phyloP scores from a whole-genome alignment of 2,329 filamentous ascomycete genomes.

The Epichloe sibirici region DNA sequence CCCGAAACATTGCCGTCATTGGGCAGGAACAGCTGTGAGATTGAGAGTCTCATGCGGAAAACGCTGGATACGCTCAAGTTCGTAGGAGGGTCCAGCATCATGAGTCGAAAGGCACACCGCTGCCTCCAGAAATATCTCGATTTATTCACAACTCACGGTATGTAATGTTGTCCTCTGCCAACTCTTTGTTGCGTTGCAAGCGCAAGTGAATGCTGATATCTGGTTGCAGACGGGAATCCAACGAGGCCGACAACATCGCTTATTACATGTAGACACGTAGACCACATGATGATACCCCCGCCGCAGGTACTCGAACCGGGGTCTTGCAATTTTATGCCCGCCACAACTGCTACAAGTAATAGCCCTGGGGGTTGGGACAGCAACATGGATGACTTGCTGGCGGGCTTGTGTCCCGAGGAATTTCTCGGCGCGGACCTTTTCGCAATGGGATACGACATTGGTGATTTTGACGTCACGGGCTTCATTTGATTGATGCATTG shows the following conservation, averaged over 20 bases:
- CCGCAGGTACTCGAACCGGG: neutral
- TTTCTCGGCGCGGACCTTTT: conserved; percentile 6
- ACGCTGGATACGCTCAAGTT: conserved; percentile 9
- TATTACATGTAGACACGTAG: neutral
- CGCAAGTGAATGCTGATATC: neutral
- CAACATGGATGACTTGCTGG: conserved; percentile 9
- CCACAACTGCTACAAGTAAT: neutral
- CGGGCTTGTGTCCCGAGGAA: conserved; percentile 3
- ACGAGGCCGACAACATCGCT: neutral
- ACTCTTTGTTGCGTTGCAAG: neutral
- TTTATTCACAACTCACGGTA: conserved; percentile 9
- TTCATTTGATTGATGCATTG: conserved; percentile 5
- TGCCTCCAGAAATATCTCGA: conserved; percentile 11
- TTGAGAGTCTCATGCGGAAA: conserved; percentile 7
- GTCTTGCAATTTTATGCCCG: neutral
- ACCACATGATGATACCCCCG: neutral
- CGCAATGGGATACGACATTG: conserved; percentile 8
- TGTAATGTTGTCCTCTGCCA: neutral
- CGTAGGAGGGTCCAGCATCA: conserved; percentile 11
- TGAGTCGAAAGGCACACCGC: conserved; percentile 13
- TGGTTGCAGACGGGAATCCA: neutral
- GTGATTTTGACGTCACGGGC: conserved; percentile 11
- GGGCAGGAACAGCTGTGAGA: conserved; percentile 6
- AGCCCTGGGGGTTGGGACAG: neutral
- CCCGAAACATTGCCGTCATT: conserved; percentile 4